Evolutionary conservation across 2,329 filamentous ascomycete species (phyloP).

Genomic region (Apiospora rasikravindrae): DNA sequence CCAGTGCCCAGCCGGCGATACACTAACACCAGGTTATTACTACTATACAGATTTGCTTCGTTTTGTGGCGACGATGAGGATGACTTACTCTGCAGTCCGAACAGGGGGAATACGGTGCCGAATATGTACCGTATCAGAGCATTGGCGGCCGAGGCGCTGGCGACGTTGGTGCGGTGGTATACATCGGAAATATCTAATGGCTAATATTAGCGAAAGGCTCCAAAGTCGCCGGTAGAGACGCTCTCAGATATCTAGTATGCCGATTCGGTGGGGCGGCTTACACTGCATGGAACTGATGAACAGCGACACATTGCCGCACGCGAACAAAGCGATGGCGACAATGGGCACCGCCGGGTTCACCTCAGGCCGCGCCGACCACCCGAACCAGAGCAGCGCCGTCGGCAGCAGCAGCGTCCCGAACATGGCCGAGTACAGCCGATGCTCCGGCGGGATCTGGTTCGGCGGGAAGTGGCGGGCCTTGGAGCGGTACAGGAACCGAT

Average conservation of each 20-base stretch:
- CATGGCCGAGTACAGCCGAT: slow-evolving; percentile 64
- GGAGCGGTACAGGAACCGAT: slow-evolving; percentile 47
- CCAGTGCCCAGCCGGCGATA: slow-evolving; percentile 48
- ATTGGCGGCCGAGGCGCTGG: slow-evolving; percentile 65
- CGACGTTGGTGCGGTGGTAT: slow-evolving; percentile 59
- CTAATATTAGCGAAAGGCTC: neutral
- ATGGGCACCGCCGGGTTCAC: slow-evolving; percentile 57
- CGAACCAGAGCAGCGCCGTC: slow-evolving; percentile 64
- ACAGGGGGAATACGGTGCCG: slow-evolving; percentile 64
- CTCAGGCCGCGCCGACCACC: slow-evolving; percentile 55
- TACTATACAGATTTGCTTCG: fast-evolving
- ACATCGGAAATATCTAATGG: slow-evolving; percentile 51
- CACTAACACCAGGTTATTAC: slow-evolving; percentile 37
- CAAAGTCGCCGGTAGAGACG: neutral
- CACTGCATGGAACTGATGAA: slow-evolving; percentile 51
- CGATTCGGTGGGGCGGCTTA: slow-evolving; percentile 22
- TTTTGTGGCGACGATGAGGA: fast-evolving
- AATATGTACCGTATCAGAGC: slow-evolving; percentile 61
- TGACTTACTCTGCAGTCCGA: slow-evolving; percentile 60
- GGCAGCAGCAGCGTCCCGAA: slow-evolving; percentile 60
- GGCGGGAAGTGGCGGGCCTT: slow-evolving; percentile 40
- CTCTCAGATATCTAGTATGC: too few relatives aligned
- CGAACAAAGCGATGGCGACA: slow-evolving; percentile 59
- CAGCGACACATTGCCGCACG: slow-evolving; percentile 64
- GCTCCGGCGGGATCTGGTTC: slow-evolving; percentile 54